Conservation (phyloP, 352 stramenopile species). For the Globisporangium yorkense region DNA sequence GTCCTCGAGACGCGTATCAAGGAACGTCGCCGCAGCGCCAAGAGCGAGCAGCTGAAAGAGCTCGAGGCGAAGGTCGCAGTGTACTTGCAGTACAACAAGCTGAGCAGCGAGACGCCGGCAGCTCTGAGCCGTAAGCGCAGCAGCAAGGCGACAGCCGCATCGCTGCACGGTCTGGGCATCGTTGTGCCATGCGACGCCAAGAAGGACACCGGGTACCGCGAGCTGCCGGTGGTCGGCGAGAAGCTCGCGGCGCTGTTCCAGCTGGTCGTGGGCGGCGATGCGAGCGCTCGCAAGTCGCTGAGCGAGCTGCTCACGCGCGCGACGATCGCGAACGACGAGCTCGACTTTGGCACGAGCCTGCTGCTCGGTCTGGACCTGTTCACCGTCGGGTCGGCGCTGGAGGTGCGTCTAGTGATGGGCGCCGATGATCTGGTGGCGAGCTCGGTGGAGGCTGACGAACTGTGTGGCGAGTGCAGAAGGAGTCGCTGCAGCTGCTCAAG, state of each 20-base stretch:
- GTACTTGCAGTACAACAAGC: not conserved
- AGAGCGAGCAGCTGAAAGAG: not conserved
- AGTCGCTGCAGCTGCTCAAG: conserved; percentile 14
- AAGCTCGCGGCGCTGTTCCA: conserved; percentile 28
- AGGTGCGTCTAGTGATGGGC: conserved; percentile 11
- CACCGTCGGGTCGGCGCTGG: conserved; percentile 25
- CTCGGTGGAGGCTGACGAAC: not conserved
- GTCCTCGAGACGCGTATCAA: conserved; percentile 20
- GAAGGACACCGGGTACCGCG: conserved; percentile 45
- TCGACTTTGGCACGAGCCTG: conserved; percentile 60
- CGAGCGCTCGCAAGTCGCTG: conserved; percentile 23
- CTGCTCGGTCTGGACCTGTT: conserved; percentile 61
- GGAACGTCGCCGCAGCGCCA: not conserved
- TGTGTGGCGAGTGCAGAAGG: conserved; percentile 9
- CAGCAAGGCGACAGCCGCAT: conserved; percentile 26
- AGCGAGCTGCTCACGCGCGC: conserved; percentile 54
- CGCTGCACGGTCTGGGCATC: conserved; percentile 43
- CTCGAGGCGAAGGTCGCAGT: conserved; percentile 1
- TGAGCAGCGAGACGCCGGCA: conserved; percentile 5
- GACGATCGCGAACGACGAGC: conserved; percentile 66
- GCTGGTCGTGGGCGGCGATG: conserved; percentile 15
- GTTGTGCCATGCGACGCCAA: conserved; percentile 43
- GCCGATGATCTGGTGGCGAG: not conserved
- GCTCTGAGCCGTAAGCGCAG: conserved; percentile 21
- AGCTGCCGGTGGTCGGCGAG: conserved; percentile 32